Base-by-base conservation (phyloP, 2,329 filamentous ascomycete genomes). In the Fusarium ramigenum region DNA sequence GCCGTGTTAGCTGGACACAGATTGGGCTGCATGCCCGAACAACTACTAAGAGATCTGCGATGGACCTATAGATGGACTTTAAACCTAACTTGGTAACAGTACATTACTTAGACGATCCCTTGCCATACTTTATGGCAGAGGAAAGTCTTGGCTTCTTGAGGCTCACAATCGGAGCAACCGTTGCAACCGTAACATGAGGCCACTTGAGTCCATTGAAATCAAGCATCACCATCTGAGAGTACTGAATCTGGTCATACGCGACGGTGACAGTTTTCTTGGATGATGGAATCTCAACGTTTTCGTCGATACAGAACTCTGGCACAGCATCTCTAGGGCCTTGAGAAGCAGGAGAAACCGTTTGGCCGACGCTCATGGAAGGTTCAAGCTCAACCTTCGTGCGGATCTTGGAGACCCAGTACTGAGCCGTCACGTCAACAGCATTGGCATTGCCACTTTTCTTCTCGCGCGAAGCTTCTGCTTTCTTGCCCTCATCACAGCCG, bases 261-360 rank as follows among this genome's bases (percentile, higher is more conserved):
- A 30, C 44, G 15, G 9, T 28, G 18, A 21, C 25, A 15, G 3
- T 0, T 9, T 10, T 30, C 12, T 47, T 47, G 12, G 18, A 21
- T 15, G 5, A 15, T 15, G 25, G 12, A 21, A 47, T 30, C 19
- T 47, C 19, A 1, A 47, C 12, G 4, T 3, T 5, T 30, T 47
- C 4, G 44, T 47, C 44, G 1, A 21, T 7, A 4, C 7, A 47
- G 12, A 21, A 47, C 12, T 47, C 19, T 0, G 19, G 25, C 0
- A 47, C 25, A 28, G 25, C 9, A 16, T 47, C 9, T 15, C 25
- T 21, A 4, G 25, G 44, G 6, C 44, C 44, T 15, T 4, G 19
- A 28, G 25, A 47, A 28, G 44, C 44, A 30, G 25, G 44, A 15
- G 25, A 47, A 15, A 21, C 9, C 2, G 5, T 21, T 7, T 47